Evolutionary conservation across 1,139 yeast genomes (phyloP).

Genomic region (Casaregolazyma lundiana): DNA sequence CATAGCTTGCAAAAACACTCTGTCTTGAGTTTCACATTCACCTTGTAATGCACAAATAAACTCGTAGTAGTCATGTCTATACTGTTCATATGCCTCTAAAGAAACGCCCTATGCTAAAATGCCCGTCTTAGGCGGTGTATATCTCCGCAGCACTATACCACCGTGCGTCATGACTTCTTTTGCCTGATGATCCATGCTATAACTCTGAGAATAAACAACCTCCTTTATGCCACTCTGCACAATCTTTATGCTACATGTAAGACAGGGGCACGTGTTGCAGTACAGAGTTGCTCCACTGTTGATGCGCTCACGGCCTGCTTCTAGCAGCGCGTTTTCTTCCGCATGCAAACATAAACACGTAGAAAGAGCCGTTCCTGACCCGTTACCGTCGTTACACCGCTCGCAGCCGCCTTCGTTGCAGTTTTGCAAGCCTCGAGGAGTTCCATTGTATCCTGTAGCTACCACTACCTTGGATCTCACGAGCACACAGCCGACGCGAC

Average conservation of each 20-base stretch:
- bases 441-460: slow-evolving; percentile 97
- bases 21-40: no score
- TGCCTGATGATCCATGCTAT: slow-evolving; percentile 81
- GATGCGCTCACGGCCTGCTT: slow-evolving; percentile 87
- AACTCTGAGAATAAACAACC: slow-evolving; percentile 90
- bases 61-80: no score
- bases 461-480: slow-evolving; percentile 81
- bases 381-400: slow-evolving; percentile 59
- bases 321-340: slow-evolving; percentile 91
- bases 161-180: slow-evolving; percentile 70
- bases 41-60: no score
- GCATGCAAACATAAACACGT: slow-evolving; percentile 95
- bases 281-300: slow-evolving; percentile 62
- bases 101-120: slow-evolving; percentile 13
- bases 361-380: slow-evolving; percentile 63
- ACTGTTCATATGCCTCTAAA: no score
- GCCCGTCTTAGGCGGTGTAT: slow-evolving; percentile 50
- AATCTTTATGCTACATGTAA: slow-evolving; percentile 91
- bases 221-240: slow-evolving; percentile 88
- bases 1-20: no score
- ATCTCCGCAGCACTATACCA: slow-evolving; percentile 70
- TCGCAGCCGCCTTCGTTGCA: slow-evolving; percentile 96
- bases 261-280: slow-evolving; percentile 96
- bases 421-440: slow-evolving; percentile 80
- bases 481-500: slow-evolving; percentile 93